A percentile compares a stretch with the other conserved stretches of the same genome.
These are phyloP conservation scores for Cyberlindnera euphorbiae DNA, from an alignment of 805 yeast species.

Conservation along the genomic window DNA sequence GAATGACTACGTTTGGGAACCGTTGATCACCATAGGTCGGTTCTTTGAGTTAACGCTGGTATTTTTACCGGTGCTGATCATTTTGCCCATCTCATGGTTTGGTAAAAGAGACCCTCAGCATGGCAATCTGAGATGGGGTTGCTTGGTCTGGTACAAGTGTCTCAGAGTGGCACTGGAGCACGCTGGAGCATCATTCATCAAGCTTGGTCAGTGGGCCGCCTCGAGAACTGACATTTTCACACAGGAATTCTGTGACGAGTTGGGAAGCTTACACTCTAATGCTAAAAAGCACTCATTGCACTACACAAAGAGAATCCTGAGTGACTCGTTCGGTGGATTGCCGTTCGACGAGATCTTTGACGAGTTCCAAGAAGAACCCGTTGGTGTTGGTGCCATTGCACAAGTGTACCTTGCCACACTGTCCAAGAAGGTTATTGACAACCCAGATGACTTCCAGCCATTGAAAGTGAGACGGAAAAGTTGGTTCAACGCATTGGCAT, in stretches of 20 bases:
- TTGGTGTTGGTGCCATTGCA: slow-evolving; percentile 98
- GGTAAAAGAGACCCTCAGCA: slow-evolving; percentile 15
- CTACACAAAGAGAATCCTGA: slow-evolving; percentile 54
- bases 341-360: slow-evolving; percentile 70
- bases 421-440: slow-evolving; percentile 38
- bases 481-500: slow-evolving; percentile 9
- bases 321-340: slow-evolving; percentile 51
- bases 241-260: slow-evolving; percentile 65
- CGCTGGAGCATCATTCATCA: slow-evolving; percentile 90
- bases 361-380: slow-evolving; percentile 66
- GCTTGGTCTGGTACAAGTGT: slow-evolving; percentile 63
- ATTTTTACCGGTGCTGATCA: slow-evolving; percentile 63
- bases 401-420: slow-evolving; percentile 83
- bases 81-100: slow-evolving; percentile 53
- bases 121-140: slow-evolving; percentile 51
- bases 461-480: slow-evolving; percentile 22
- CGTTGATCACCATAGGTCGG: slow-evolving; percentile 60
- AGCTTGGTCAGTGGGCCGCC: slow-evolving; percentile 99
- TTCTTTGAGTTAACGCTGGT: slow-evolving; percentile 62
- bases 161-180: slow-evolving; percentile 64
- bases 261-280: slow-evolving; percentile 76
- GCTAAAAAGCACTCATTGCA: slow-evolving; percentile 67
- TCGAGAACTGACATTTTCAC: slow-evolving; percentile 93
- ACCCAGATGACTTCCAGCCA: slow-evolving; percentile 27
- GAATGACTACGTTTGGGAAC: slow-evolving; percentile 60